Percentiles rank a stretch among this genome's conserved stretches.
phyloP scores from a whole-genome alignment of 805 yeast species.

The Spathaspora sp. region DNA sequence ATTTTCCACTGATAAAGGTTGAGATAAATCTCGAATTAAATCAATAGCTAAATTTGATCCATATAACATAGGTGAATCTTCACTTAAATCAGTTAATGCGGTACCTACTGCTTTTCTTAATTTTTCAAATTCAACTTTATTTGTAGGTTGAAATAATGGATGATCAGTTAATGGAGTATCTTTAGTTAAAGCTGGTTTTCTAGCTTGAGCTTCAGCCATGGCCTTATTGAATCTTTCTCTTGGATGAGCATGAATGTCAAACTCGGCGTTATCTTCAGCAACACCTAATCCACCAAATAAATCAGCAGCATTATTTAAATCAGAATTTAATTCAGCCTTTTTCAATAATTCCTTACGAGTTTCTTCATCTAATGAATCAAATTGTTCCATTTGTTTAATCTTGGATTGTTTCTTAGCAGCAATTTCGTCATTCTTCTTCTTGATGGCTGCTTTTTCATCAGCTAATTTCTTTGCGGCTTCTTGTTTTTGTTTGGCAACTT shows the following conservation, averaged over 20 bases:
- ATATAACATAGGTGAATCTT: slow-evolving; percentile 63
- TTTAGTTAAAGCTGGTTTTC: slow-evolving; percentile 35
- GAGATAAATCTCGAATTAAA: slow-evolving; percentile 77
- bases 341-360: slow-evolving; percentile 73
- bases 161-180: slow-evolving; percentile 69
- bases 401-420: slow-evolving; percentile 44
- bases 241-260: slow-evolving; percentile 47
- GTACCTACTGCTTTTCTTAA: slow-evolving; percentile 36
- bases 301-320: slow-evolving; percentile 89
- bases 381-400: slow-evolving; percentile 42
- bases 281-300: slow-evolving; percentile 73
- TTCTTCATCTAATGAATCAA: slow-evolving; percentile 67
- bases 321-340: slow-evolving; percentile 80
- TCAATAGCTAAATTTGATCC: slow-evolving; percentile 77
- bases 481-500: slow-evolving; percentile 44
- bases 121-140: slow-evolving; percentile 65
- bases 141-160: slow-evolving; percentile 81
- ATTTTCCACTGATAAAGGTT: slow-evolving; percentile 78
- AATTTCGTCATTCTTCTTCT: slow-evolving; percentile 41
- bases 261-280: slow-evolving; percentile 27
- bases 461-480: slow-evolving; percentile 39
- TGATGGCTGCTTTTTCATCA: slow-evolving; percentile 43
- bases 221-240: slow-evolving; percentile 47
- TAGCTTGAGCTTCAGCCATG: slow-evolving; percentile 30
- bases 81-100: slow-evolving; percentile 34